phyloP scores from a whole-genome alignment of 192 early-diverging fungal genomes.

The Podila epicladia region DNA sequence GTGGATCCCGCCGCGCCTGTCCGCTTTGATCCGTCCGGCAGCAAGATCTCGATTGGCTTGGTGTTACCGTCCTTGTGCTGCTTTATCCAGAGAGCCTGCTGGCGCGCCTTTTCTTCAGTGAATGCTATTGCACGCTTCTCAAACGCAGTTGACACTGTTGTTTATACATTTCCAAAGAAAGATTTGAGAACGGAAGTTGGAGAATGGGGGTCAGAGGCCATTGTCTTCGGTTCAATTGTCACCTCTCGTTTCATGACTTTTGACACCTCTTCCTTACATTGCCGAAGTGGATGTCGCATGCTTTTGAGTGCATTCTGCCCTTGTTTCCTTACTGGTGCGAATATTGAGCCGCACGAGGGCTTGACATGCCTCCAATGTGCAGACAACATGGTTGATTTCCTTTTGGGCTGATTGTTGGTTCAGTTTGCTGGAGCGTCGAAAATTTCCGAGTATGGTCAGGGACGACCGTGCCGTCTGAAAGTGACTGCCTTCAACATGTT shows the following conservation, averaged over 20 bases:
- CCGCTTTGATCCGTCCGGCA: constrained; percentile 38
- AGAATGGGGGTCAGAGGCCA: background rate
- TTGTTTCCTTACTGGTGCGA: background rate
- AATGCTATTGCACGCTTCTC: constrained; percentile 39
- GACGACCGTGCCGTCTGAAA: background rate
- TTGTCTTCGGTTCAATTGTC: background rate
- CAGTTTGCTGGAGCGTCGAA: background rate
- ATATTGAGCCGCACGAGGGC: background rate
- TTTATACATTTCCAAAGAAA: background rate
- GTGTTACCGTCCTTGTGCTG: background rate
- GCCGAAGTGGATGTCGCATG: background rate
- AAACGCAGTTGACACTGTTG: constrained; percentile 28
- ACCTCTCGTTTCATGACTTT: background rate
- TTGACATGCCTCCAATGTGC: constrained; percentile 25
- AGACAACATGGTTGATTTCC: constrained; percentile 17
- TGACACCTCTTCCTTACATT: background rate
- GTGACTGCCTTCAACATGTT: too few relatives aligned
- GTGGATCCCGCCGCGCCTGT: constrained; percentile 24
- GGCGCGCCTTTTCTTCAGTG: constrained; percentile 26
- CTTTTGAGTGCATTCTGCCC: background rate
- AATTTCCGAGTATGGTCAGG: background rate
- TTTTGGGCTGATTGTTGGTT: too few relatives aligned
- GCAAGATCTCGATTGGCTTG: constrained; percentile 21
- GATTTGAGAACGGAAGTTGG: background rate
- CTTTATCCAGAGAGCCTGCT: background rate